A percentile compares a stretch with the other conserved stretches of the same genome.
phyloP scores from a whole-genome alignment of 345 rosid genomes.

The Bretschneidera sinensis region DNA sequence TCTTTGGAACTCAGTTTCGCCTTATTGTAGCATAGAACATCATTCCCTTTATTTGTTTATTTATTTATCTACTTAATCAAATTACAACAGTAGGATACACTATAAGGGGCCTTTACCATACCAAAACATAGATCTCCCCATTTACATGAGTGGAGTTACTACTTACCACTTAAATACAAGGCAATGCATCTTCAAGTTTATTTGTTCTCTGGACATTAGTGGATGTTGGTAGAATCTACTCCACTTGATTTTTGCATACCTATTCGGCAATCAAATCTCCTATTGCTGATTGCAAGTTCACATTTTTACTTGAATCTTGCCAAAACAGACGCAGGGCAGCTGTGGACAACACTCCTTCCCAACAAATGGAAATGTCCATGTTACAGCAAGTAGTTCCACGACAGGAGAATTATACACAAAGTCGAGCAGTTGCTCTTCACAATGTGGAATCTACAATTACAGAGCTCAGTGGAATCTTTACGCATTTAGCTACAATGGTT shows the following conservation, averaged over 20 bases:
- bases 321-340: conserved; percentile 73
- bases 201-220: too few species aligned
- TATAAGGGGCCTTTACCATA: too few species aligned
- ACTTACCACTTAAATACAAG: too few species aligned
- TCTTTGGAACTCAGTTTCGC: too few species aligned
- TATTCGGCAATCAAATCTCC: background rate
- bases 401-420: conserved; percentile 67
- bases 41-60: too few species aligned
- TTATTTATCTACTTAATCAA: too few species aligned
- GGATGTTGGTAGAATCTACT: too few species aligned
- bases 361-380: conserved; percentile 86
- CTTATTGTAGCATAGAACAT: too few species aligned
- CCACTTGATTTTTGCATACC: background rate
- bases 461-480: conserved; percentile 86
- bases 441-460: conserved; percentile 85
- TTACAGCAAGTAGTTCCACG: conserved; percentile 78
- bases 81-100: too few species aligned
- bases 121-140: too few species aligned
- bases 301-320: conserved; percentile 7
- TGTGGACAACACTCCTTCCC: conserved; percentile 58
- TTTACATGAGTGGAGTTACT: too few species aligned
- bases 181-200: too few species aligned
- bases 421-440: conserved; percentile 72
- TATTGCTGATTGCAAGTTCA: background rate
- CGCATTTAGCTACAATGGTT: conserved; percentile 89